These are phyloP conservation scores for Cordyceps farinosa DNA, from an alignment of 2,329 filamentous ascomycete species.

Conservation along the genomic window DNA sequence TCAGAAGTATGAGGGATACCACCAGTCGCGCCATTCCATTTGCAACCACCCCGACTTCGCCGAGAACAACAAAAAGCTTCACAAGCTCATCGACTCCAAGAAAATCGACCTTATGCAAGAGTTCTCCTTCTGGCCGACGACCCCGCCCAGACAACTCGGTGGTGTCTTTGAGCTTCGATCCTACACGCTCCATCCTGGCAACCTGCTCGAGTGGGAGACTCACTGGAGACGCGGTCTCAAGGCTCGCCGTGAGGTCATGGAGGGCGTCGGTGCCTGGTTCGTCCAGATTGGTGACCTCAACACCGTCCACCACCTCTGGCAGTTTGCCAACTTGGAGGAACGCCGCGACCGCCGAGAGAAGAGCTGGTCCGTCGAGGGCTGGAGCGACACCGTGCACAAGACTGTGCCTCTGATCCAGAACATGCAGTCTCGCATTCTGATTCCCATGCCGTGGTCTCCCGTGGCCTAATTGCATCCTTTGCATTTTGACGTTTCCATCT, in stretches of 20 bases:
- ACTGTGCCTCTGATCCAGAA: constrained; percentile 94
- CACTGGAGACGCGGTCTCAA: constrained; percentile 93
- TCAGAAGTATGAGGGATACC: constrained; percentile 93
- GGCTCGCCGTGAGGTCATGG: constrained; percentile 94
- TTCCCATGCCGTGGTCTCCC: constrained; percentile 95
- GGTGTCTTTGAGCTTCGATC: constrained; percentile 94
- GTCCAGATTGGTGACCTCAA: constrained; percentile 97
- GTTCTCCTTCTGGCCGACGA: constrained; percentile 99
- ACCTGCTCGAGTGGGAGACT: constrained; percentile 96
- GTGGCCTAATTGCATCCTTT: constrained; percentile 57
- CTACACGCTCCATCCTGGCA: constrained; percentile 93
- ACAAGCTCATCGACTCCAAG: constrained; percentile 79
- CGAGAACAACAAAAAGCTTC: constrained; percentile 80
- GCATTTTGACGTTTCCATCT: constrained; percentile 10
- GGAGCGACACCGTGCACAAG: constrained; percentile 97
- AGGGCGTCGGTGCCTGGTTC: constrained; percentile 97
- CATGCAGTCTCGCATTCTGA: constrained; percentile 91
- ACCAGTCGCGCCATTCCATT: constrained; percentile 84
- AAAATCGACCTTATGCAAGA: constrained; percentile 95
- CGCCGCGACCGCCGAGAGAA: constrained; percentile 84
- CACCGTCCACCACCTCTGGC: constrained; percentile 97
- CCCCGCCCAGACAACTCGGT: constrained; percentile 80
- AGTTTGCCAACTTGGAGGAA: constrained; percentile 95
- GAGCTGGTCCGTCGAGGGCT: constrained; percentile 93
- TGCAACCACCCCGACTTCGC: constrained; percentile 77